phyloP scores from a whole-genome alignment of 2,329 filamentous ascomycete genomes.

The Stemphylium beticola region DNA sequence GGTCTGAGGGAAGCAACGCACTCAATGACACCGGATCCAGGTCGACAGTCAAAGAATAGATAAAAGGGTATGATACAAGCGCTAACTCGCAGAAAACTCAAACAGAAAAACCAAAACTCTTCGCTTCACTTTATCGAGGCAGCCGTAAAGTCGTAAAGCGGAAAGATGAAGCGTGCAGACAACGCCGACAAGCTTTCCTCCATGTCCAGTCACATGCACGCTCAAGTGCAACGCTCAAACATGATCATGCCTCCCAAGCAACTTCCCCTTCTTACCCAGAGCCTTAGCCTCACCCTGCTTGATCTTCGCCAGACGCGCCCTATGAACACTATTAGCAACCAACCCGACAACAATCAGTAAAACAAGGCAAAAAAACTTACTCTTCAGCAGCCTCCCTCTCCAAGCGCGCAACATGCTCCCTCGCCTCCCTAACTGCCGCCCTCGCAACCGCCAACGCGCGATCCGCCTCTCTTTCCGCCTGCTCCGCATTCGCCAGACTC shows the following conservation, averaged over 20 bases:
- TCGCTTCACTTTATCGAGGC: too few species aligned
- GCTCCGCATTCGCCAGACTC: constrained; percentile 67
- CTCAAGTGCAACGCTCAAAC: neutral
- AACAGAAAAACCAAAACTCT: too few species aligned
- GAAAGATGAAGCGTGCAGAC: too few species aligned
- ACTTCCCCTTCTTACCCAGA: constrained; percentile 71
- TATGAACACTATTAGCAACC: neutral
- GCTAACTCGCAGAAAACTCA: too few species aligned
- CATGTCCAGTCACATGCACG: too few species aligned
- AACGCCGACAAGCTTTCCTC: too few species aligned
- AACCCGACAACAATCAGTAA: neutral
- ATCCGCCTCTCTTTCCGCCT: constrained; percentile 69
- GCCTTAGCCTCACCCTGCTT: constrained; percentile 71
- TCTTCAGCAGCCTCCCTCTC: constrained; percentile 65
- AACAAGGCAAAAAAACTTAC: constrained; percentile 6
- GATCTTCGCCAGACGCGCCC: constrained; percentile 66
- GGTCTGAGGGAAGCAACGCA: too few species aligned
- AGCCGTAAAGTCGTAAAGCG: too few species aligned
- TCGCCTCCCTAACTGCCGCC: constrained; percentile 65
- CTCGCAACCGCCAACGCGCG: constrained; percentile 65
- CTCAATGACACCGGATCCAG: too few species aligned
- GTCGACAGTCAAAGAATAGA: too few species aligned
- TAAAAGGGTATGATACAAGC: too few species aligned
- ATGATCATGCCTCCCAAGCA: constrained; percentile 58
- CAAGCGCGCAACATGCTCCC: constrained; percentile 66